These are phyloP conservation scores for Durotheca rogersii DNA, from an alignment of 495 filamentous ascomycete species.

Conservation along the genomic window DNA sequence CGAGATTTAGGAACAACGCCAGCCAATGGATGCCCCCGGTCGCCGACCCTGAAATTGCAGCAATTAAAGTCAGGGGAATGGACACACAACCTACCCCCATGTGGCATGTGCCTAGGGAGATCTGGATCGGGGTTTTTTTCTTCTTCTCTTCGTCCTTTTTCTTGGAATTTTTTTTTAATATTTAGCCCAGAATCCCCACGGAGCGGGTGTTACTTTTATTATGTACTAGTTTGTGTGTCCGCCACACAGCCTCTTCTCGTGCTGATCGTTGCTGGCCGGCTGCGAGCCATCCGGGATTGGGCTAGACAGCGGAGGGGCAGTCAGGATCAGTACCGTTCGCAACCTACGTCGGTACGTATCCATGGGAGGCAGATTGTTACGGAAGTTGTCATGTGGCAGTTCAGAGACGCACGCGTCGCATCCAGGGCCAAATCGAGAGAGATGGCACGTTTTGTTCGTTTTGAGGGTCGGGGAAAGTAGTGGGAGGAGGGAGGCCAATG, in stretches of 20 bases:
- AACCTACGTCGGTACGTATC: no score
- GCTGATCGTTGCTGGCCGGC: not conserved
- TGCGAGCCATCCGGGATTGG: not conserved
- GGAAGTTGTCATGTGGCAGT: no score
- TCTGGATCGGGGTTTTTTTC: slow-evolving; percentile 23
- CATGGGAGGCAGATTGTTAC: no score
- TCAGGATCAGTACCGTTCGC: no score
- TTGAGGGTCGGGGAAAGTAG: no score
- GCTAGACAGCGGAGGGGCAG: no score
- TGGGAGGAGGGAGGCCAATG: no score
- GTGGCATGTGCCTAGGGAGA: slow-evolving; percentile 28
- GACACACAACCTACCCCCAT: slow-evolving; percentile 30
- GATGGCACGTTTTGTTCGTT: no score
- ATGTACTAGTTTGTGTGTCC: not conserved
- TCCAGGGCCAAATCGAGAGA: no score
- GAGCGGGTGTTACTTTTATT: not conserved
- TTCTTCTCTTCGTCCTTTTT: not conserved
- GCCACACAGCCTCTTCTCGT: slow-evolving; percentile 4
- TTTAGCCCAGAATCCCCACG: slow-evolving; percentile 7
- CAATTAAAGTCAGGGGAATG: slow-evolving; percentile 29
- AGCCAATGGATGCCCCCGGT: slow-evolving; percentile 13
- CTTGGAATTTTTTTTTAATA: slow-evolving; percentile 7
- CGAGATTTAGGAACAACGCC: no score
- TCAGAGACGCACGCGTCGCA: no score
- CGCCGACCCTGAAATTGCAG: slow-evolving; percentile 29